Evolutionary conservation across 805 yeast species (phyloP).

Genomic region (Cyberlindnera maritima): DNA sequence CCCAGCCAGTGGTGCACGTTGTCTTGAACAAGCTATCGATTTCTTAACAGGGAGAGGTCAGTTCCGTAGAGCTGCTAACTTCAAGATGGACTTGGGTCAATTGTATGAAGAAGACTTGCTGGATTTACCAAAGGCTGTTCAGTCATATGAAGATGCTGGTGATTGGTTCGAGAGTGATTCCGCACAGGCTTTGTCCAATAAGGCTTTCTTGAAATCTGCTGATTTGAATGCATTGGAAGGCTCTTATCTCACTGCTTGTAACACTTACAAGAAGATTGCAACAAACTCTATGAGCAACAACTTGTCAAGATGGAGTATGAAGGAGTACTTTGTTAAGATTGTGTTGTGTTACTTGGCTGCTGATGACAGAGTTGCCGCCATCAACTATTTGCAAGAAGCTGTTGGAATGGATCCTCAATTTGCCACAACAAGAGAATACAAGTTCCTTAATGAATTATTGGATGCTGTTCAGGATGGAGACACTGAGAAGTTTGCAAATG

Average conservation of each 20-base stretch:
- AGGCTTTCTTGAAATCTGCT: conserved; percentile 85
- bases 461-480: conserved; percentile 81
- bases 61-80: conserved; percentile 94
- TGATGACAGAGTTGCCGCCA: conserved; percentile 84
- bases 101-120: conserved; percentile 74
- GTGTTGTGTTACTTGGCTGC: conserved; percentile 80
- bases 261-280: conserved; percentile 74
- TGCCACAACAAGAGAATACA: conserved; percentile 71
- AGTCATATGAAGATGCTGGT: conserved; percentile 87
- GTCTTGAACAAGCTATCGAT: conserved; percentile 73
- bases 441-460: conserved; percentile 61
- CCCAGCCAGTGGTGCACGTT: conserved; percentile 73
- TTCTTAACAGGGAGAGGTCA: conserved; percentile 89
- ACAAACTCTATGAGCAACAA: conserved; percentile 70
- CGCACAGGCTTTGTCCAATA: conserved; percentile 86
- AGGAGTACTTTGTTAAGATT: conserved; percentile 86
- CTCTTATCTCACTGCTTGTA: conserved; percentile 73
- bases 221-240: conserved; percentile 78
- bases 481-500: conserved; percentile 67
- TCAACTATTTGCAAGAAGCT: conserved; percentile 63
- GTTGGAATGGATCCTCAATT: conserved; percentile 73
- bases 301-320: conserved; percentile 84
- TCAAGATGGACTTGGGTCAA: conserved; percentile 86
- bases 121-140: conserved; percentile 66
- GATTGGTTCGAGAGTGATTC: conserved; percentile 95